Percentiles rank a stretch among this genome's conserved stretches.
Conservation (phyloP, 495 filamentous ascomycete genomes). For the Pseudoneurospora amorphoporcata region DNA sequence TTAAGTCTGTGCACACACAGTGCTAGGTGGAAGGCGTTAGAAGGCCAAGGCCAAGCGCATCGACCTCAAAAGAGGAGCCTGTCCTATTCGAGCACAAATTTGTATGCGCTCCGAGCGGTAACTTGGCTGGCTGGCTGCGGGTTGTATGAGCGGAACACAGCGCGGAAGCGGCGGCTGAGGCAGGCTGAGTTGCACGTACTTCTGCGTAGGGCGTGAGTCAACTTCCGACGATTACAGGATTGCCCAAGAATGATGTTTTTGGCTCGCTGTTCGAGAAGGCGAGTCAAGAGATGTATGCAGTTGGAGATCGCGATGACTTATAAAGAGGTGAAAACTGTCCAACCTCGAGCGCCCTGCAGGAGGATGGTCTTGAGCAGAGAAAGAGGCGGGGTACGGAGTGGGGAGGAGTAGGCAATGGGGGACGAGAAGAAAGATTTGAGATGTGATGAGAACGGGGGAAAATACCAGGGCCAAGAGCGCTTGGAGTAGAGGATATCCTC, state of each 20-base stretch:
- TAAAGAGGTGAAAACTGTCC: not conserved
- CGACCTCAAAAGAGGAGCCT: not conserved
- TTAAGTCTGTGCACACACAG: not conserved
- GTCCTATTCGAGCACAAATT: not conserved
- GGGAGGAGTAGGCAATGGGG: not conserved
- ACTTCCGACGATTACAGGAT: not conserved
- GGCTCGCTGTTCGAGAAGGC: not conserved
- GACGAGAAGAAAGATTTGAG: not conserved
- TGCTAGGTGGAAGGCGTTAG: not conserved
- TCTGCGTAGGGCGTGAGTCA: not conserved
- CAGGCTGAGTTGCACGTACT: not conserved
- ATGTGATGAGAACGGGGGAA: not conserved
- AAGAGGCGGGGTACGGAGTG: not conserved
- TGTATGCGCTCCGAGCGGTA: not conserved
- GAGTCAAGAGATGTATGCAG: not conserved
- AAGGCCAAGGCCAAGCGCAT: not conserved
- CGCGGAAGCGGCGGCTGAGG: not conserved
- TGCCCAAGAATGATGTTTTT: not conserved
- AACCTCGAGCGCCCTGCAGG: not conserved
- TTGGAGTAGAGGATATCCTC: not conserved
- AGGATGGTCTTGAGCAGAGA: not conserved
- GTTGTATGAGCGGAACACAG: not conserved
- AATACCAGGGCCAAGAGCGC: not conserved
- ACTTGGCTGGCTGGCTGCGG: not conserved
- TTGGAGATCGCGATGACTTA: not conserved